These are phyloP conservation scores for Acanthochlamys bracteata DNA, from an alignment of 106 monocot species.

Conservation along the genomic window DNA sequence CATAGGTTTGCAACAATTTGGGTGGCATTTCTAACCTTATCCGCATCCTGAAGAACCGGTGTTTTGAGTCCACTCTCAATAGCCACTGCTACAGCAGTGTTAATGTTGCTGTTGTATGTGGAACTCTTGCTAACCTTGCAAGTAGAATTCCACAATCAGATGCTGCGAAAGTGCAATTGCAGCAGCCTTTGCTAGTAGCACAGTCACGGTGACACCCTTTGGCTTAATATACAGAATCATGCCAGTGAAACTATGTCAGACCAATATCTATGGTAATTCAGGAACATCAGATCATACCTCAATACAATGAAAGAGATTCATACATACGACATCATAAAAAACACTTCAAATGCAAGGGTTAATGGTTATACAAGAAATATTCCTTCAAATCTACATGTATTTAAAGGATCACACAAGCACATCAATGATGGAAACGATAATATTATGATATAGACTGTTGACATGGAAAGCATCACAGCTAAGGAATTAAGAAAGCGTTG, in stretches of 20 bases:
- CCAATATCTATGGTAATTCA: neutral
- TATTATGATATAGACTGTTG: neutral
- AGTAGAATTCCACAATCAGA: constrained; percentile 77
- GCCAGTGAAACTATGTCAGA: neutral
- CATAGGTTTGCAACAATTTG: no score
- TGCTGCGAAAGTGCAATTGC: constrained; percentile 92
- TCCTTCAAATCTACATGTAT: no score
- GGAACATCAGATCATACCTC: neutral
- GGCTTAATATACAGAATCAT: constrained; percentile 55
- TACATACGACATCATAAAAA: neutral
- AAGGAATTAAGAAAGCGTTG: neutral
- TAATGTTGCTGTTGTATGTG: constrained; percentile 81
- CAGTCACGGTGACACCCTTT: constrained; percentile 95
- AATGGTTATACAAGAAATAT: neutral
- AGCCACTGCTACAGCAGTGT: constrained; percentile 92
- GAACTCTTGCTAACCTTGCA: constrained; percentile 93
- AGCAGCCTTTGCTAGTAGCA: constrained; percentile 83
- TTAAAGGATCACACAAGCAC: neutral
- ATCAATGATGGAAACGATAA: neutral
- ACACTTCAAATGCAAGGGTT: neutral
- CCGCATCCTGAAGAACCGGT: constrained; percentile 91
- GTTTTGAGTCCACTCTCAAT: constrained; percentile 96
- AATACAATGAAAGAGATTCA: neutral
- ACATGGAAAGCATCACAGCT: neutral
- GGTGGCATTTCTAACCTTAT: constrained; percentile 68